Base-by-base conservation (phyloP, 2,329 filamentous ascomycete genomes). In the Alternaria sp. region DNA sequence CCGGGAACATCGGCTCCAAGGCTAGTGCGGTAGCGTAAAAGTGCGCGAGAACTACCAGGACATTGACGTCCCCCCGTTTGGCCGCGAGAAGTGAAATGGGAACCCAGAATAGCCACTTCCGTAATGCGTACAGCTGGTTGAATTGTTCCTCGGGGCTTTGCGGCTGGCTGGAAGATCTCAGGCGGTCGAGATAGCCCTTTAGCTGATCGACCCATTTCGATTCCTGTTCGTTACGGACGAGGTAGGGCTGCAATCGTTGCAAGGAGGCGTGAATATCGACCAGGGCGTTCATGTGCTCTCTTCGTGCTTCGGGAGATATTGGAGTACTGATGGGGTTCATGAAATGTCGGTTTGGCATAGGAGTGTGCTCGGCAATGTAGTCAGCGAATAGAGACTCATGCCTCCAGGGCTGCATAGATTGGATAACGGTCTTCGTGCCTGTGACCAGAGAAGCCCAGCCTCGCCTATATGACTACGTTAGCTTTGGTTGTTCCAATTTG, bases 31-130 rank as follows among this genome's bases (percentile, higher is more conserved):
- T 88, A 0, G 92, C 94, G 81, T 97, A 98, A 78, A 97, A 93
- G 75, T 98, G 92, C 11, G 93, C 91, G 55, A 98, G 89, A 63
- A 96, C 89, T 53, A 96, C 85, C 67, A 97, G 84, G 1, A 93
- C 90, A 61, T 88, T 91, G 24, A 91, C 86, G 66, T 94, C 93
- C 36, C 88, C 87, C 51, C 90, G 88, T 47, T 89, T 91, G 65
- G 89, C 88, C 75, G 94, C 90, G 26, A 97, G 85, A 70, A 94
- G 90, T 67, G 89, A 88, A 34, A 97, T 89, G 1, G 95, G 95
- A 56, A 97, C 88, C 93, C 94, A 98, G 80, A 98, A 97, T 16
- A 98, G 87, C 93, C 94, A 97, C 69, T 92, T 91, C 56, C 94
- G 87, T 60, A 99, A 86, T 9, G 92, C 90, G 65, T 96, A 94